phyloP scores from a whole-genome alignment of 257 asterid species.

The Voacanga thouarsii region DNA sequence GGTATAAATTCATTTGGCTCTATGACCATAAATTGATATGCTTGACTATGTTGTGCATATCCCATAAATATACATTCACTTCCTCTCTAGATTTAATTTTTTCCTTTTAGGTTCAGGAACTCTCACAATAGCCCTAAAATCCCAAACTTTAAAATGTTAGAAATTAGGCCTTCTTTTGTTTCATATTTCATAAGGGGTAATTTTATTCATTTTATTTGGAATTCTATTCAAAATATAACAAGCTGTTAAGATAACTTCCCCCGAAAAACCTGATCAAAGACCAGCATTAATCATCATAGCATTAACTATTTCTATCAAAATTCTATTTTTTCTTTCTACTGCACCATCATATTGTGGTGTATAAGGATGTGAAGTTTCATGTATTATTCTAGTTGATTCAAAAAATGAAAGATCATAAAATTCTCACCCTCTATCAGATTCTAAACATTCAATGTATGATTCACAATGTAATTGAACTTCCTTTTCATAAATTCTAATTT shows the following conservation, averaged over 20 bases:
- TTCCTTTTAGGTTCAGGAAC: neutral
- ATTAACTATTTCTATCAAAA: too few species aligned
- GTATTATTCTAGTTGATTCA: neutral
- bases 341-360: constrained; percentile 2
- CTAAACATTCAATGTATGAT: too few species aligned
- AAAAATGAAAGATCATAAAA: neutral
- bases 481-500: neutral
- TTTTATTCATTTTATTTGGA: too few species aligned
- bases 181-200: constrained; percentile 5
- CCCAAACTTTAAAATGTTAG: constrained; percentile 2
- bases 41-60: too few species aligned
- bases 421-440: too few species aligned
- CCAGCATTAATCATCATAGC: neutral
- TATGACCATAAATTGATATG: constrained; percentile 15
- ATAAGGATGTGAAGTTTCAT: neutral
- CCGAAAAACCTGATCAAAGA: neutral
- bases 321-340: neutral
- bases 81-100: too few species aligned
- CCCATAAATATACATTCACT: too few species aligned
- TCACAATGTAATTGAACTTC: too few species aligned
- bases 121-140: constrained; percentile 2
- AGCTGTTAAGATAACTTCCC: constrained; percentile 5
- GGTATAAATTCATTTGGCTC: neutral
- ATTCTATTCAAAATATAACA: neutral
- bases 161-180: constrained; percentile 2